phyloP scores from a whole-genome alignment of 768 basidiomycete species.

The Pseudohyphozyma bogoriensis region DNA sequence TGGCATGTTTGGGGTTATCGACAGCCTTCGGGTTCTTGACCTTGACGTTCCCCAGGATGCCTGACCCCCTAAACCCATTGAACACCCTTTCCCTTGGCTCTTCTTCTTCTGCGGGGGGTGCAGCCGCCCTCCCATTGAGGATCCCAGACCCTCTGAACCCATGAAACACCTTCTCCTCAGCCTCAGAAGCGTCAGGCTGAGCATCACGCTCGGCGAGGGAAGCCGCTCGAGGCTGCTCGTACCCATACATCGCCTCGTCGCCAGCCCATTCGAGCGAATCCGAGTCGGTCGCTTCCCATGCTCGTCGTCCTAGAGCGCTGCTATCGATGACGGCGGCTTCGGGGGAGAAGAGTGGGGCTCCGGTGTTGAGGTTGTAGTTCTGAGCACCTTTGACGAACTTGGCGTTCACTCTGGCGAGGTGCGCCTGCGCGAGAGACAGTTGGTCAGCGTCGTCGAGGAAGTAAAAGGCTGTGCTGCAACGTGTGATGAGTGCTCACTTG shows the following conservation, averaged over 20 bases:
- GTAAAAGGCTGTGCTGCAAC: no score
- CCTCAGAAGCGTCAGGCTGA: no score
- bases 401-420: neutral
- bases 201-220: no score
- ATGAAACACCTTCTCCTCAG: neutral
- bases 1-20: no score
- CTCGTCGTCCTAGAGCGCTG: neutral
- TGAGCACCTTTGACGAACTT: conserved; percentile 7
- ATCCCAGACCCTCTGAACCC: neutral
- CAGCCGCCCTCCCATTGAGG: neutral
- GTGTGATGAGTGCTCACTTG: neutral
- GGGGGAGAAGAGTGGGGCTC: neutral
- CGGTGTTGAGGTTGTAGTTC: neutral
- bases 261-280: neutral
- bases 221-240: neutral
- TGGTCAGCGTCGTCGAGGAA: neutral
- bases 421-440: conserved; percentile 5
- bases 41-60: no score
- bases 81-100: no score
- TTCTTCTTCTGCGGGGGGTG: no score
- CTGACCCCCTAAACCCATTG: neutral
- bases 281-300: neutral
- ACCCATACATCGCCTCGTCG: neutral
- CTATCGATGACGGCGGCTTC: no score
- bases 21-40: no score